phyloP scores from a whole-genome alignment of 2,329 filamentous ascomycete genomes.

The Alternaria dauci region DNA sequence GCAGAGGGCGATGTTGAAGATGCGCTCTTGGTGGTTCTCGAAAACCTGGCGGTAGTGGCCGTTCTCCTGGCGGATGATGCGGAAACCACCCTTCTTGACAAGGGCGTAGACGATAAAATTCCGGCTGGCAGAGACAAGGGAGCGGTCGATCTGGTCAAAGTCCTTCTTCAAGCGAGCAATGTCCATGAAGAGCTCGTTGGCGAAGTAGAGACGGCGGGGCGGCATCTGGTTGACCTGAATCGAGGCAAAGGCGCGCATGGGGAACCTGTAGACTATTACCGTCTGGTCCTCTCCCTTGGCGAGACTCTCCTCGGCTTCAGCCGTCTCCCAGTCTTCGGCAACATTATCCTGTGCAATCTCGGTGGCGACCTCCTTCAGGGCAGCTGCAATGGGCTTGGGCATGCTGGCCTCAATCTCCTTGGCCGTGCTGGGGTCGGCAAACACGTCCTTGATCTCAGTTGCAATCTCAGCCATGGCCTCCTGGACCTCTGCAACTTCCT shows the following conservation, averaged over 20 bases:
- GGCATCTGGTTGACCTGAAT: conserved; percentile 73
- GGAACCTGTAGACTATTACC: conserved; percentile 91
- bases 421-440: conserved; percentile 64
- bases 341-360: conserved; percentile 65
- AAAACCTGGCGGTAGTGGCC: conserved; percentile 92
- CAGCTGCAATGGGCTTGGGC: conserved; percentile 62
- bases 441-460: conserved; percentile 54
- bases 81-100: conserved; percentile 89
- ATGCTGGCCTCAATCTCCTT: conserved; percentile 63
- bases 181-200: conserved; percentile 84
- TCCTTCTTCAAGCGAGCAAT: conserved; percentile 96
- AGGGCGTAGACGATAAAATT: conserved; percentile 95
- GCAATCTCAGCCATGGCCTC: conserved; percentile 61
- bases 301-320: conserved; percentile 73
- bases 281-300: conserved; percentile 73
- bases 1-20: conserved; percentile 92
- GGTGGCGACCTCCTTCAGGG: conserved; percentile 66
- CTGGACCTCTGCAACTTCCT: conserved; percentile 64
- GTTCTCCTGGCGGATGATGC: conserved; percentile 93
- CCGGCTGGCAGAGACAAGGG: conserved; percentile 86
- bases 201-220: conserved; percentile 69
- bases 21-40: conserved; percentile 87
- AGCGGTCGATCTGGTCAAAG: conserved; percentile 96
- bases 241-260: conserved; percentile 94
- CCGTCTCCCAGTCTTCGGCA: conserved; percentile 92